Evolutionary conservation across 2,329 filamentous ascomycete genomes (phyloP).

Genomic region (Fusarium verrucosum): DNA sequence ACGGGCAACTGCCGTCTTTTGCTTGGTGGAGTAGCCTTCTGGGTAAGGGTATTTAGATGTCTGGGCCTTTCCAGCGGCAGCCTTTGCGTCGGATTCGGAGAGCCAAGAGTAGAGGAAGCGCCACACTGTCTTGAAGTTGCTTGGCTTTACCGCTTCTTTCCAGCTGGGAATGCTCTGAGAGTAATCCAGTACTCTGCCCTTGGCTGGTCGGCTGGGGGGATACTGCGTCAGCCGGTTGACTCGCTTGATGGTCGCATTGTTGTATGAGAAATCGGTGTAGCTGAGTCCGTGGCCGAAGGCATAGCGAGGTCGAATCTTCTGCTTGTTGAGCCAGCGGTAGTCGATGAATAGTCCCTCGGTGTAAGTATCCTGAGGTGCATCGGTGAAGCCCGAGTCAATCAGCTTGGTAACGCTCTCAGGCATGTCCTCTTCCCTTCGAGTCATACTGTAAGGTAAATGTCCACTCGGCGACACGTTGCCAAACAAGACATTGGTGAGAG

Average conservation of each 20-base stretch:
- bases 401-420: slow-evolving; percentile 63
- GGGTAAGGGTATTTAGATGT: slow-evolving; percentile 68
- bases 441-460: slow-evolving; percentile 89
- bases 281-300: slow-evolving; percentile 88
- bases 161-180: slow-evolving; percentile 62
- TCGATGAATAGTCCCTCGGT: slow-evolving; percentile 86
- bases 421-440: slow-evolving; percentile 74
- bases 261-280: slow-evolving; percentile 77
- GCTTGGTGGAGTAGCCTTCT: slow-evolving; percentile 66
- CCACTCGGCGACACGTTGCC: slow-evolving; percentile 79
- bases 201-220: slow-evolving; percentile 49
- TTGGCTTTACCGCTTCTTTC: slow-evolving; percentile 66
- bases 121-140: slow-evolving; percentile 65
- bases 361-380: slow-evolving; percentile 84
- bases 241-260: slow-evolving; percentile 58
- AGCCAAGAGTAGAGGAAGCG: slow-evolving; percentile 79
- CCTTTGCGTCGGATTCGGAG: slow-evolving; percentile 50
- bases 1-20: slow-evolving; percentile 53
- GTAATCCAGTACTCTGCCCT: slow-evolving; percentile 57
- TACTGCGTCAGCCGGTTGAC: slow-evolving; percentile 55
- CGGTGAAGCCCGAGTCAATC: slow-evolving; percentile 60
- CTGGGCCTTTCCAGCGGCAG: slow-evolving; percentile 50
- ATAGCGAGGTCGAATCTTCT: slow-evolving; percentile 77
- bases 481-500: slow-evolving; percentile 81
- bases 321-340: slow-evolving; percentile 87